Evolutionary conservation across 306 rosid genomes (phyloP), one percentile per base, ranked within the genome.

Genomic region (Vigna reflexopilosa): DNA sequence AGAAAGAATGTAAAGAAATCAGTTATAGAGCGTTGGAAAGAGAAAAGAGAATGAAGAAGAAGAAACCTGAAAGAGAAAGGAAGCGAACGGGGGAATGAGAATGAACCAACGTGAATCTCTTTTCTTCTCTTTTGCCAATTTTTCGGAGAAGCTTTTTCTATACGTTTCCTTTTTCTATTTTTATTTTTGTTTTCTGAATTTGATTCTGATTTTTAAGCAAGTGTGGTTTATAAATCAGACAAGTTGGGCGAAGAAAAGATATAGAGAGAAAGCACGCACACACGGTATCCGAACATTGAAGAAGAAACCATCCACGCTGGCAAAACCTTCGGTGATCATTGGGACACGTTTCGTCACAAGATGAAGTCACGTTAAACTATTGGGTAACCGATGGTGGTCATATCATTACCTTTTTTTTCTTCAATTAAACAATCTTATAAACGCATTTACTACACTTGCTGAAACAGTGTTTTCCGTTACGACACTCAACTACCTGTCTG

Each of bases 201-300:
- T 15, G 45, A 40, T 68, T 56, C 5, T 57, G 57, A 80, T 72
- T 77, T 76, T 67, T 9, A 17, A 19, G 59, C 16, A 3, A 68
- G 45, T 85, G 88, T 85, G 85, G 88, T 47, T 85, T 81, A 77
- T 77, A 84, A 32, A 48, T 57, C 10, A 36, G 19, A 62, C 19
- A 24, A 1, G 12, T 3, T 17, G 70, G 69, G 4, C 45, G 20
- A 58, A 52, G 72, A 24, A 22, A 28, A 28, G 55, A 57, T 66
- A 58, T 34, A 45, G 72, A 56, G 36, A 28, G 54, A 20, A 13
- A 6, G 12, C 30, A 73, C 50, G 34, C 0, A 73, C 50, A 24
- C 0, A 30, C 28, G 28, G 28, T 26, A 26, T 3, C 28, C 28
- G 16, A 68, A 49, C 17, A 49, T 79, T 59, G 72, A 52, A 50